Evolutionary conservation across 2,329 filamentous ascomycete genomes (phyloP).

Genomic region (Cladophialophora yegresii): DNA sequence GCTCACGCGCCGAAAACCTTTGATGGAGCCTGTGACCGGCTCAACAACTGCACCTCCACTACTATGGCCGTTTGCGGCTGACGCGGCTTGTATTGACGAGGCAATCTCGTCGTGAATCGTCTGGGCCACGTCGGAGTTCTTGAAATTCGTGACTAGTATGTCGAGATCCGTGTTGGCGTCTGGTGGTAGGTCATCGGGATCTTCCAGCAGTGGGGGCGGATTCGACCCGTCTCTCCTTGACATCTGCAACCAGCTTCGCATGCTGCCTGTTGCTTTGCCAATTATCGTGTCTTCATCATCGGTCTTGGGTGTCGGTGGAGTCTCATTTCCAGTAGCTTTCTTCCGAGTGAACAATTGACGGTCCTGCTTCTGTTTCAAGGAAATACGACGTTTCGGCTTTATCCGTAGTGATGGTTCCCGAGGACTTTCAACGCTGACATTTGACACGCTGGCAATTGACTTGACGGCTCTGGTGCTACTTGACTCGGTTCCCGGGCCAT

Average conservation of each 20-base stretch:
- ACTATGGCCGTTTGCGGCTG: slow-evolving; percentile 66
- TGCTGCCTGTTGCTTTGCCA: slow-evolving; percentile 40
- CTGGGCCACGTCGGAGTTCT: slow-evolving; percentile 73
- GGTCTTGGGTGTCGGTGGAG: slow-evolving; percentile 61
- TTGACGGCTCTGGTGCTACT: slow-evolving; percentile 88
- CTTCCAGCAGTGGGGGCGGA: slow-evolving; percentile 66
- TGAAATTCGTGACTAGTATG: slow-evolving; percentile 73
- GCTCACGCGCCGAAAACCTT: slow-evolving; percentile 80
- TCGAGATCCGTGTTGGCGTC: slow-evolving; percentile 76
- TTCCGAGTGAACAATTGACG: slow-evolving; percentile 86
- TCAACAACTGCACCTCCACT: slow-evolving; percentile 54
- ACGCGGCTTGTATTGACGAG: slow-evolving; percentile 65
- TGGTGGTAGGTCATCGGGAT: slow-evolving; percentile 63
- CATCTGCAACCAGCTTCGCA: slow-evolving; percentile 63
- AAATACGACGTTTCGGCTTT: slow-evolving; percentile 71
- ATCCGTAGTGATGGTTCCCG: slow-evolving; percentile 66
- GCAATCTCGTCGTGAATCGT: slow-evolving; percentile 77
- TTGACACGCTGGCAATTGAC: slow-evolving; percentile 82
- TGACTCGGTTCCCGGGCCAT: slow-evolving; percentile 68
- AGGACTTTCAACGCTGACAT: slow-evolving; percentile 68
- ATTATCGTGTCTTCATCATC: slow-evolving; percentile 61
- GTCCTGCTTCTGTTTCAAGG: slow-evolving; percentile 82
- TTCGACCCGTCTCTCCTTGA: slow-evolving; percentile 57
- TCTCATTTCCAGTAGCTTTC: slow-evolving; percentile 56
- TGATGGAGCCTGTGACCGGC: slow-evolving; percentile 56